These are phyloP conservation scores for Aspergillus sp. DNA, from an alignment of 2,329 filamentous ascomycete species.

Conservation along the genomic window DNA sequence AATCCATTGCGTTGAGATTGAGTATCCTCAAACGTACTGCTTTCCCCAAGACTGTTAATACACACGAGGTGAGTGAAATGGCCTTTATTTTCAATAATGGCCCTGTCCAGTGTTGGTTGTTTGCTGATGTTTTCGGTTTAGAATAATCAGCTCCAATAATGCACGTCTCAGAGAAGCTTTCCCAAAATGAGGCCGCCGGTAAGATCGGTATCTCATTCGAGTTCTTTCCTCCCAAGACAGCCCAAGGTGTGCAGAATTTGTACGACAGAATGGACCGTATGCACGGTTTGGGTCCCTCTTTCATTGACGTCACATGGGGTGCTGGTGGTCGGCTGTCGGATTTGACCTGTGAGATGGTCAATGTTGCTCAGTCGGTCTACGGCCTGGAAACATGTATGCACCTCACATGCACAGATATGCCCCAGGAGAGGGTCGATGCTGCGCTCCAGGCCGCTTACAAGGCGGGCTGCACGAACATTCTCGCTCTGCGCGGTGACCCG, in stretches of 20 bases:
- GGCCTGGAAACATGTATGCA: conserved; percentile 99
- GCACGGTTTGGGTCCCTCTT: conserved; percentile 89
- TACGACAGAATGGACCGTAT: conserved; percentile 99
- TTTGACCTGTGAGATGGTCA: conserved; percentile 95
- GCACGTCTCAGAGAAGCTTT: conserved; percentile 93
- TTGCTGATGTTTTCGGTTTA: conserved; percentile 2
- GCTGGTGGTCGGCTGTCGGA: conserved; percentile 89
- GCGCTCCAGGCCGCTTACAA: conserved; percentile 88
- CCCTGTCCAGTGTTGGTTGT: background rate
- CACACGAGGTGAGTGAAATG: background rate
- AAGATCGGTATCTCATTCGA: conserved; percentile 96
- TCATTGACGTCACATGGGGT: conserved; percentile 98
- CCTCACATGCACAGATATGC: conserved; percentile 98
- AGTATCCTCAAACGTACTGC: background rate
- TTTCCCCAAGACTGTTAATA: background rate
- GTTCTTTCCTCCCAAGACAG: conserved; percentile 97
- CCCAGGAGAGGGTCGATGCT: conserved; percentile 82
- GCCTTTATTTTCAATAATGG: background rate
- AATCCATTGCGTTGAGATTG: background rate
- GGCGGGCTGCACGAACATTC: conserved; percentile 94
- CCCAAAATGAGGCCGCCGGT: conserved; percentile 73
- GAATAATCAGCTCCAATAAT: conserved; percentile 56
- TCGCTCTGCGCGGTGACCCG: conserved; percentile 89
- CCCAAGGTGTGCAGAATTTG: conserved; percentile 88
- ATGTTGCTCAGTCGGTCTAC: conserved; percentile 90